phyloP scores from a whole-genome alignment of 75 land plant species.

The Picea sitchensis region DNA sequence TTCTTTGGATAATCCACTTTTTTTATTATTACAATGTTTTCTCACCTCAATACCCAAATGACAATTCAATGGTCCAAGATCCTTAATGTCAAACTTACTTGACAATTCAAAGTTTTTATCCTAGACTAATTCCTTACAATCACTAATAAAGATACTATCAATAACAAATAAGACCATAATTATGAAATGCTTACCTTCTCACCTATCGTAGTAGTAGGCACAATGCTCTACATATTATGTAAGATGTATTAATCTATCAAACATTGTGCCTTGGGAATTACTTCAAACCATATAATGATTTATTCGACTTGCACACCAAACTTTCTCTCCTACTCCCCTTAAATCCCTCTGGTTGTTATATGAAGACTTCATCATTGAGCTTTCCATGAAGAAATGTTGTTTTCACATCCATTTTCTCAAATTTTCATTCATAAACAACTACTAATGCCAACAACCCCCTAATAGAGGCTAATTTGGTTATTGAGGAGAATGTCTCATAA shows the following conservation, averaged over 20 bases:
- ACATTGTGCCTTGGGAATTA: background rate
- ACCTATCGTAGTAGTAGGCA: background rate
- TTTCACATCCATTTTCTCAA: background rate
- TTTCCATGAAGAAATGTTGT: background rate
- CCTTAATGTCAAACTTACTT: background rate
- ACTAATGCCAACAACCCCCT: background rate
- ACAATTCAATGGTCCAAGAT: background rate
- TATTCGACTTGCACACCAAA: background rate
- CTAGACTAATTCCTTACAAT: background rate
- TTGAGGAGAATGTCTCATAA: background rate
- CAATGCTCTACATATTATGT: background rate
- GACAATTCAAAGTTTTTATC: background rate
- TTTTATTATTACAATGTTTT: no score
- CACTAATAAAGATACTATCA: background rate
- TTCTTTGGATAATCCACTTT: background rate
- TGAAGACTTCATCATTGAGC: no score
- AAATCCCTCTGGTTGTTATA: background rate
- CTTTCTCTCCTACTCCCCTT: background rate
- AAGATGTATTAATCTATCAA: background rate
- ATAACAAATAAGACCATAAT: background rate
- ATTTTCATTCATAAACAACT: no score
- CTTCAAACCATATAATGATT: background rate
- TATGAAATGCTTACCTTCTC: background rate
- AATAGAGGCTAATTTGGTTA: background rate
- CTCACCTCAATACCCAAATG: background rate